A percentile compares a stretch with the other conserved stretches of the same genome.
These are phyloP conservation scores for Rutstroemia sp. DNA, from an alignment of 2,329 filamentous ascomycete genomes.

Conservation along the genomic window DNA sequence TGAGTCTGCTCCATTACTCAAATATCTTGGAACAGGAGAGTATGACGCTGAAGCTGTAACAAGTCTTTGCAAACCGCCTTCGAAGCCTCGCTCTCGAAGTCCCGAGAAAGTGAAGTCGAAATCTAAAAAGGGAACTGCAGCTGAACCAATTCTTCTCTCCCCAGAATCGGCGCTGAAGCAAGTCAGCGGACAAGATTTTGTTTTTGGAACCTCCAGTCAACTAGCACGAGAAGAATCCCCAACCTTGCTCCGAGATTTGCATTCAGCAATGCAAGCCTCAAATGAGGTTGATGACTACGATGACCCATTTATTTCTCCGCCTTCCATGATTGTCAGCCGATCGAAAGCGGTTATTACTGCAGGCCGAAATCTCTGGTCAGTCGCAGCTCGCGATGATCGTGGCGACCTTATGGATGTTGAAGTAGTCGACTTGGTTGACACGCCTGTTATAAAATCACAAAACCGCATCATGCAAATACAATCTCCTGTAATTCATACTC, in stretches of 20 bases:
- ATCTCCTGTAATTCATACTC: neutral
- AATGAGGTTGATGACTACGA: conserved; percentile 34
- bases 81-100: conserved; percentile 20
- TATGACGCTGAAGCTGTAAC: conserved; percentile 5
- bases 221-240: conserved; percentile 67
- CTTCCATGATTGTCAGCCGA: conserved; percentile 2
- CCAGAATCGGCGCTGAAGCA: conserved; percentile 60
- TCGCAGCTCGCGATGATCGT: conserved; percentile 57
- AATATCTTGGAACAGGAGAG: conserved; percentile 34
- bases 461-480: conserved; percentile 3
- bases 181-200: conserved; percentile 62
- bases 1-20: conserved; percentile 35
- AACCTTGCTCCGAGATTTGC: conserved; percentile 53
- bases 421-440: conserved; percentile 49
- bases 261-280: conserved; percentile 53
- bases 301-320: conserved; percentile 31
- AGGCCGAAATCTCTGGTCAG: conserved; percentile 55
- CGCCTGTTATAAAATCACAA: conserved; percentile 12
- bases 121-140: conserved; percentile 27
- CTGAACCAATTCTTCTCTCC: conserved; percentile 53
- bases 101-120: conserved; percentile 28
- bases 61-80: conserved; percentile 19
- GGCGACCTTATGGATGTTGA: conserved; percentile 52
- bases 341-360: conserved; percentile 5
- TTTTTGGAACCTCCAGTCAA: conserved; percentile 85